Percentiles rank a stretch among this genome's conserved stretches.
Evolutionary conservation across 2,329 filamentous ascomycete species (phyloP).

Genomic region (Ceratocystis cubensis): DNA sequence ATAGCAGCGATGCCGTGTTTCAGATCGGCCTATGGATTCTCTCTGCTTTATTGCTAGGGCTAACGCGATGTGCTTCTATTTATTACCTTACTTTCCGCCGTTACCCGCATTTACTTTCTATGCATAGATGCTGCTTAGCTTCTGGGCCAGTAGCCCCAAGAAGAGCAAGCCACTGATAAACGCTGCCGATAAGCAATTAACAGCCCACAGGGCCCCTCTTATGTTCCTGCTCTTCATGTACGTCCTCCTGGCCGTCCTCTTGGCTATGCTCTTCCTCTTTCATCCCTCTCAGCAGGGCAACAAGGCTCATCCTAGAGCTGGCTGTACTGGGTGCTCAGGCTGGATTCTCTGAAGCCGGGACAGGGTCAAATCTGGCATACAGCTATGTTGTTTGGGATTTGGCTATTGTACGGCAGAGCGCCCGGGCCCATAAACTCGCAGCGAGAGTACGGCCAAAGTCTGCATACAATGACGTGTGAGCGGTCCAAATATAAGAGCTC

Average conservation of each 20-base stretch:
- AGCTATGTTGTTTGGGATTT: background rate
- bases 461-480: slow-evolving; percentile 2
- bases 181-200: background rate
- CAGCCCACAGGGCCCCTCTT: too few species aligned
- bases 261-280: too few species aligned
- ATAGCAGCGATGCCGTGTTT: too few species aligned
- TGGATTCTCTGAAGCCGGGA: slow-evolving; percentile 2
- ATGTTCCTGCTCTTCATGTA: too few species aligned
- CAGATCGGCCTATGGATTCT: too few species aligned
- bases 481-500: background rate
- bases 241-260: too few species aligned
- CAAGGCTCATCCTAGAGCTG: background rate
- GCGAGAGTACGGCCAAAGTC: background rate
- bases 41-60: too few species aligned
- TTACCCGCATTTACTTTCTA: too few species aligned
- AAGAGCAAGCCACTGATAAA: background rate
- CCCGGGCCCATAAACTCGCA: background rate
- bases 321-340: background rate
- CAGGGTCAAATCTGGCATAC: slow-evolving; percentile 5
- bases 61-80: too few species aligned
- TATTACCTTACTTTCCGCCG: too few species aligned
- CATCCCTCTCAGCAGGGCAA: background rate
- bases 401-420: background rate
- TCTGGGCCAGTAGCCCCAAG: background rate
- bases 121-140: too few species aligned